Conservation (phyloP, 2,329 filamentous ascomycete genomes). For the Hymenoscyphus albidus region DNA sequence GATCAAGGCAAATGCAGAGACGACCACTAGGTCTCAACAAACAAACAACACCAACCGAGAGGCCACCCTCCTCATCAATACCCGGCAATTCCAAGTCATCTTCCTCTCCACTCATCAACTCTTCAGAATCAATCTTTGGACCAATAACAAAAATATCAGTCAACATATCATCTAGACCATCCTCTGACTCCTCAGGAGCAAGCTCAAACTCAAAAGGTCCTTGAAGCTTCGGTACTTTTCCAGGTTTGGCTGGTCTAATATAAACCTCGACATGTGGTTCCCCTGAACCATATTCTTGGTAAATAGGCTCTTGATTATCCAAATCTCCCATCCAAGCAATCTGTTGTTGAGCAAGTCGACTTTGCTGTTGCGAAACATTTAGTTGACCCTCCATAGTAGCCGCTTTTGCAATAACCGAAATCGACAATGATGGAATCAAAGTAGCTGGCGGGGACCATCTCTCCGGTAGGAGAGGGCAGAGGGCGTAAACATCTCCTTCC, state of each 20-base stretch:
- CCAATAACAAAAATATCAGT: conserved; percentile 62
- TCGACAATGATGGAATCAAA: conserved; percentile 75
- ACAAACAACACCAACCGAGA: conserved; percentile 58
- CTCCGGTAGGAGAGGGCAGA: conserved; percentile 83
- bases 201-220: conserved; percentile 58
- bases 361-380: conserved; percentile 48
- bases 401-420: conserved; percentile 74
- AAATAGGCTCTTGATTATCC: conserved; percentile 57
- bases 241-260: conserved; percentile 53
- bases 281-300: conserved; percentile 47
- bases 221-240: conserved; percentile 56
- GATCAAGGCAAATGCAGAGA: conserved; percentile 57
- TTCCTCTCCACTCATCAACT: conserved; percentile 61
- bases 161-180: conserved; percentile 53
- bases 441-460: conserved; percentile 78
- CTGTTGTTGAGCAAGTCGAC: conserved; percentile 59
- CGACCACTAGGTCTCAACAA: conserved; percentile 58
- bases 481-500: conserved; percentile 86
- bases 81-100: conserved; percentile 56
- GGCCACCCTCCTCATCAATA: conserved; percentile 50
- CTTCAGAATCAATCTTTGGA: conserved; percentile 55
- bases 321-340: conserved; percentile 65
- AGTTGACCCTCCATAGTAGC: conserved; percentile 59
- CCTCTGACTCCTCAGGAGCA: conserved; percentile 45
- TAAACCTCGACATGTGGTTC: conserved; percentile 54